Percentiles rank a stretch among this genome's conserved stretches.
phyloP scores from a whole-genome alignment of 176 grass and related monocot species.

The Aechmea fasciata region DNA sequence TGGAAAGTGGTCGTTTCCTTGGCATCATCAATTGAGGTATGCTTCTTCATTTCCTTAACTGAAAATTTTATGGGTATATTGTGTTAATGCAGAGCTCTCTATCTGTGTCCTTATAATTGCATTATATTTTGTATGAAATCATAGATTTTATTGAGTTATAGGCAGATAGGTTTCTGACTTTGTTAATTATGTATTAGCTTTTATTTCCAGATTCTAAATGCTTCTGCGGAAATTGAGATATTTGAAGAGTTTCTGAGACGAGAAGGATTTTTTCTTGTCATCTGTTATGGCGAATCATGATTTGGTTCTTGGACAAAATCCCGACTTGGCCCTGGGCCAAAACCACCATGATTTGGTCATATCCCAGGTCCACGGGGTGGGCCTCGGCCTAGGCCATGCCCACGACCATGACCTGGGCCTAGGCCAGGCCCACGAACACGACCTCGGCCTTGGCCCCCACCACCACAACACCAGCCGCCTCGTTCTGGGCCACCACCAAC shows the following conservation, averaged over 20 bases:
- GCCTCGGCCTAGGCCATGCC: constrained; percentile 41
- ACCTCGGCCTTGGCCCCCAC: constrained; percentile 4
- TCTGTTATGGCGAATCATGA: constrained; percentile 75
- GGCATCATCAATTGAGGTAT: neutral
- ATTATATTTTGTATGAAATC: too few relatives aligned
- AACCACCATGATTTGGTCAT: neutral
- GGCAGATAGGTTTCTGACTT: neutral
- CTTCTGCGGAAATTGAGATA: neutral
- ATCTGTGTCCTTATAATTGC: too few relatives aligned
- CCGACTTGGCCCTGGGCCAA: constrained; percentile 37
- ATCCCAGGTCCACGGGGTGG: neutral
- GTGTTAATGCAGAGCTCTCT: too few relatives aligned
- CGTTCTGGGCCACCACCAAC: constrained; percentile 31
- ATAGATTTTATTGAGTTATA: too few relatives aligned
- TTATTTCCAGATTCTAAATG: neutral
- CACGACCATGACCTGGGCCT: constrained; percentile 48
- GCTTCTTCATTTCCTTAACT: neutral
- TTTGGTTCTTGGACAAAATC: constrained; percentile 73
- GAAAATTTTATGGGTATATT: too few relatives aligned
- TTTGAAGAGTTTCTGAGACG: constrained; percentile 20
- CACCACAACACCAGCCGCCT: constrained; percentile 52
- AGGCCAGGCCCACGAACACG: constrained; percentile 9
- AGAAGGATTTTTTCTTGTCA: constrained; percentile 6
- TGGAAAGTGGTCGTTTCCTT: neutral
- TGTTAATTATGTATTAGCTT: neutral